Evolutionary conservation across 352 stramenopile species (phyloP), one percentile per base, ranked within the genome.

Genomic region (Globisporangium solare): DNA sequence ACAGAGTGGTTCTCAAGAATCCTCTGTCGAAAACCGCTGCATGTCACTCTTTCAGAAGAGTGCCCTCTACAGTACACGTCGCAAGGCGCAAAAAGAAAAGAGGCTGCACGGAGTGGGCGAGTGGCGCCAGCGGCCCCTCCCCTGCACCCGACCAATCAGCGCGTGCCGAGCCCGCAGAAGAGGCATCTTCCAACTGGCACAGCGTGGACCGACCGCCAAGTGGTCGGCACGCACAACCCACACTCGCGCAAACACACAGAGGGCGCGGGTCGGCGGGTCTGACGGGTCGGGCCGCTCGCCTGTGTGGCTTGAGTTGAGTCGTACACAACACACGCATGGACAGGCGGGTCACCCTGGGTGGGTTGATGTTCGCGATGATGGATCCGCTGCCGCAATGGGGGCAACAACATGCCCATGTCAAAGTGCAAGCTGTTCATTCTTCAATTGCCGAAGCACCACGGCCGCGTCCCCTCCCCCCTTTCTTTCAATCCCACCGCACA

Each of bases 371-470:
- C 18, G 39, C 12, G 3, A 1, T 43, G 39, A 43, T 43, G 39
- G 39, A 43, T 43, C 18, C 39, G 39, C n/a, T 27, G 17, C 17
- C 39, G 39, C 39, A n/a, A 43, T 43, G 17, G 12, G 39, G 6
- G n/a, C n/a, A n/a, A n/a, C 39, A n/a, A 43, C 39, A 43, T 10
- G 27, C 27, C 48, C 47, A 21, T 22, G 10, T 20, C 50, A 56
- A 35, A 56, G 32, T 55, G 50, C 50, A 37, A 45, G 24, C 40
- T 15, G 43, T 20, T 65, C 71, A 80, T 66, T 80, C 61, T 55
- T 40, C 58, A 75, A 77, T 70, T 70, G 70, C 61, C 69, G 45
- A 64, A 55, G 55, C 47, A 47, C 52, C 46, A 27, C 21, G 17
- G 14, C 21, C 31, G 45, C 47, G 17, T 6, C 17, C 21, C 15